These are phyloP conservation scores for Pseudogymnoascus sp. DNA, from an alignment of 2,329 filamentous ascomycete species.

Conservation along the genomic window DNA sequence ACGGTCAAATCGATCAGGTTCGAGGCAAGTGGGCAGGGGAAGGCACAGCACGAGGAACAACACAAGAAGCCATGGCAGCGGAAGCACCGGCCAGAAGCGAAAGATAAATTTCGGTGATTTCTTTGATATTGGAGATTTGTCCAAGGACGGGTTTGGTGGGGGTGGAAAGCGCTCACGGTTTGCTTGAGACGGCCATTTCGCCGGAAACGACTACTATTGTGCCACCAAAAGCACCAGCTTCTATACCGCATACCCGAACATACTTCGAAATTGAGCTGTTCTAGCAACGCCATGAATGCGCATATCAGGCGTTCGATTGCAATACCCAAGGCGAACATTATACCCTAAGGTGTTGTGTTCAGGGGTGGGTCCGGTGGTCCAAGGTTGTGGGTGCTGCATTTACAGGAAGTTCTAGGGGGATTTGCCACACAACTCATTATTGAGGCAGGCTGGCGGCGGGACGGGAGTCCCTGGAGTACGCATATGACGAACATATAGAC, in stretches of 20 bases:
- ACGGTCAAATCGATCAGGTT: conserved; percentile 20
- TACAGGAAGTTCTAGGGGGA: neutral
- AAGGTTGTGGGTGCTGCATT: neutral
- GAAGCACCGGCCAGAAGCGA: conserved; percentile 52
- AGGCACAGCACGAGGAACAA: conserved; percentile 17
- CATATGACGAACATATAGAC: neutral
- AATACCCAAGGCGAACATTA: neutral
- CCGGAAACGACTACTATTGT: neutral
- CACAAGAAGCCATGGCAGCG: neutral
- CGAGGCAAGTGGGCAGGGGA: conserved; percentile 24
- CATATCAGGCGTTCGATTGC: neutral
- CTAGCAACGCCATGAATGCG: neutral
- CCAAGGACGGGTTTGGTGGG: conserved; percentile 44
- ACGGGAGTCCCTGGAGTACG: neutral
- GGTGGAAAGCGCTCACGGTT: conserved; percentile 28
- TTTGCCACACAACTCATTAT: neutral
- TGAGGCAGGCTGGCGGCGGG: neutral
- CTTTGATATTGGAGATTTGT: conserved; percentile 60
- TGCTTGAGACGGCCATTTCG: conserved; percentile 17
- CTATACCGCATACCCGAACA: neutral
- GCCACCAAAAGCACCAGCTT: neutral
- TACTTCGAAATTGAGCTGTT: neutral
- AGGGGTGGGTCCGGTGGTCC: neutral
- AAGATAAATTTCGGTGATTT: conserved; percentile 66
- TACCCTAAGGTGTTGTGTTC: neutral